Evolutionary conservation across 2,329 filamentous ascomycete species (phyloP).

Genomic region (Calonectria multiphialidica): DNA sequence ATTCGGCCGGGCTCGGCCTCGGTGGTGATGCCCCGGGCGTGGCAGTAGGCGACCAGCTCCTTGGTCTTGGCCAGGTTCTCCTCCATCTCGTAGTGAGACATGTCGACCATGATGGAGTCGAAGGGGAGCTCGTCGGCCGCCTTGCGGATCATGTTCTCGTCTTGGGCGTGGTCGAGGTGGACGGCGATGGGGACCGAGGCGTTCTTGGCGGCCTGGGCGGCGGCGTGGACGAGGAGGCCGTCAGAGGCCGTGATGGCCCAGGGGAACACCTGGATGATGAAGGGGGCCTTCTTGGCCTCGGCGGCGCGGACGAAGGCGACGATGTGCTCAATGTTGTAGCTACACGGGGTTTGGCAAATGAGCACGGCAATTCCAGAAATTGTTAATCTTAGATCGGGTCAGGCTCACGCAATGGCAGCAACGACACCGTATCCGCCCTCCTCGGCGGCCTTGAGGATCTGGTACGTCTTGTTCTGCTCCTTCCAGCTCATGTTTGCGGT

Average conservation of each 20-base stretch:
- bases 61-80: constrained; percentile 67
- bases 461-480: constrained; percentile 27
- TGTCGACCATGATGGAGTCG: constrained; percentile 83
- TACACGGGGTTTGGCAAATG: background rate
- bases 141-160: constrained; percentile 64
- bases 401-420: constrained; percentile 25
- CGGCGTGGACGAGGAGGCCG: constrained; percentile 61
- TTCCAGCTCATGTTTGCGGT: constrained; percentile 24
- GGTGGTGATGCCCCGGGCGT: constrained; percentile 24
- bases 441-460: constrained; percentile 33
- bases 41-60: constrained; percentile 22
- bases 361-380: background rate
- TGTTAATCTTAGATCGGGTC: background rate
- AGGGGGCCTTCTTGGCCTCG: constrained; percentile 73
- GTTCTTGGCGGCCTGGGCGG: constrained; percentile 64
- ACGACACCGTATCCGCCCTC: constrained; percentile 30
- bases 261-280: constrained; percentile 79
- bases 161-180: constrained; percentile 76
- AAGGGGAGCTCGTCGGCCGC: constrained; percentile 70
- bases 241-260: constrained; percentile 75
- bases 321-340: constrained; percentile 79
- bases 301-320: constrained; percentile 76
- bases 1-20: constrained; percentile 39
- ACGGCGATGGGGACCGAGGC: constrained; percentile 71
- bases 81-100: constrained; percentile 78